Conservation (phyloP, 1,284 basidiomycete species). For the Phylloporus sp. region DNA sequence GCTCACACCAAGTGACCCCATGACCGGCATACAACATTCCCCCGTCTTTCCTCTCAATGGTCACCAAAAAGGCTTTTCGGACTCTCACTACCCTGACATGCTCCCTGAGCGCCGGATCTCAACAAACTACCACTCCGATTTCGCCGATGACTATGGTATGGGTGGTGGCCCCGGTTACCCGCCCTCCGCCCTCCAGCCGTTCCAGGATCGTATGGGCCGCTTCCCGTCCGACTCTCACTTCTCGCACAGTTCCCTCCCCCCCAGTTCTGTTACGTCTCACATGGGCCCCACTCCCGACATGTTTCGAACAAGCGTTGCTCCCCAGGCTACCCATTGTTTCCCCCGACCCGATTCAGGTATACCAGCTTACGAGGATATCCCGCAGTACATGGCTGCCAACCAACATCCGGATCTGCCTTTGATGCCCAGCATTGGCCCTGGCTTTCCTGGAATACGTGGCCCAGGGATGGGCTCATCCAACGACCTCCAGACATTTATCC, state of each 20-base stretch:
- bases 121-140: slow-evolving; percentile 59
- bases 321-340: slow-evolving; percentile 68
- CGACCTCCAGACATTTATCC: slow-evolving; percentile 81
- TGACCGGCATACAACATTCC: slow-evolving; percentile 61
- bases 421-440: slow-evolving; percentile 67
- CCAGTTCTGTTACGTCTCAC: slow-evolving; percentile 52
- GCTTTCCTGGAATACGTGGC: slow-evolving; percentile 68
- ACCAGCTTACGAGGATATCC: slow-evolving; percentile 63
- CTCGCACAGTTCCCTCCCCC: slow-evolving; percentile 48
- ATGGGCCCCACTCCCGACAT: slow-evolving; percentile 58
- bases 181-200: slow-evolving; percentile 58
- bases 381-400: slow-evolving; percentile 59
- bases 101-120: slow-evolving; percentile 66
- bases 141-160: slow-evolving; percentile 69
- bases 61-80: slow-evolving; percentile 62
- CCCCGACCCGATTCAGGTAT: slow-evolving; percentile 55
- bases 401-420: slow-evolving; percentile 63
- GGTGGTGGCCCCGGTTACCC: slow-evolving; percentile 56
- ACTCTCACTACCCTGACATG: slow-evolving; percentile 60
- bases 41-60: slow-evolving; percentile 54
- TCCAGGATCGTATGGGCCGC: slow-evolving; percentile 63
- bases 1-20: slow-evolving; percentile 71
- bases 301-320: slow-evolving; percentile 66
- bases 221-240: slow-evolving; percentile 60
- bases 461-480: slow-evolving; percentile 67